These are phyloP conservation scores for Gilbertella persicaria DNA, from an alignment of 371 early-diverging fungal species.

Conservation along the genomic window DNA sequence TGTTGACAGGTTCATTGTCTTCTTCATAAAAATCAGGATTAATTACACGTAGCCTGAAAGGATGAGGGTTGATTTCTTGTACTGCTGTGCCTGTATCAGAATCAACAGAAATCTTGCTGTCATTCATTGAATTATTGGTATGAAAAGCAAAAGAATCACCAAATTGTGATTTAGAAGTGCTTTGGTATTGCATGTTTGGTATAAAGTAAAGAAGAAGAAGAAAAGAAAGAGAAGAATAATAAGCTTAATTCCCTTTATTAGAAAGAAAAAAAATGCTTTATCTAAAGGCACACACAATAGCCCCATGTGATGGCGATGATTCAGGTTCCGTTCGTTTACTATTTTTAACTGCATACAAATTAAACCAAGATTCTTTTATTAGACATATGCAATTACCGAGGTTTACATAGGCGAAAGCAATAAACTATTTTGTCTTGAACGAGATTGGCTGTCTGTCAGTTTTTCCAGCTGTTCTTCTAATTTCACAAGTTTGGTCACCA, in stretches of 20 bases:
- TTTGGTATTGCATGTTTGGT: not conserved
- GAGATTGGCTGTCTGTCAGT: conserved; percentile 24
- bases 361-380: no score
- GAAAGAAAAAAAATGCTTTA: no score
- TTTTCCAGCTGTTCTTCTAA: conserved; percentile 34
- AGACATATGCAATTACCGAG: no score
- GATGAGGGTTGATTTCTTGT: not conserved
- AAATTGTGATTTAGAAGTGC: not conserved
- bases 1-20: conserved; percentile 14
- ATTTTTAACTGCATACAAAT: no score
- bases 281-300: no score
- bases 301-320: no score
- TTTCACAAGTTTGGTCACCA: conserved; percentile 28
- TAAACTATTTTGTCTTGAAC: conserved; percentile 37
- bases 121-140: not conserved
- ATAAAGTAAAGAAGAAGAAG: conserved; percentile 5
- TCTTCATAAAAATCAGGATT: conserved; percentile 23
- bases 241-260: conserved; percentile 11
- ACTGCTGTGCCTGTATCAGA: conserved; percentile 16
- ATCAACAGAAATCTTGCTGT: conserved; percentile 17
- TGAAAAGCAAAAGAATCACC: not conserved
- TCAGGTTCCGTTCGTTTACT: no score
- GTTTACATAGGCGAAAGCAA: conserved; percentile 42
- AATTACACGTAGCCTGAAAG: conserved; percentile 19
- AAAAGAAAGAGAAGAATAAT: not conserved